Evolutionary conservation across 2,329 filamentous ascomycete genomes (phyloP), one percentile per base, ranked within the genome.

Genomic region (Colletotrichum musae): DNA sequence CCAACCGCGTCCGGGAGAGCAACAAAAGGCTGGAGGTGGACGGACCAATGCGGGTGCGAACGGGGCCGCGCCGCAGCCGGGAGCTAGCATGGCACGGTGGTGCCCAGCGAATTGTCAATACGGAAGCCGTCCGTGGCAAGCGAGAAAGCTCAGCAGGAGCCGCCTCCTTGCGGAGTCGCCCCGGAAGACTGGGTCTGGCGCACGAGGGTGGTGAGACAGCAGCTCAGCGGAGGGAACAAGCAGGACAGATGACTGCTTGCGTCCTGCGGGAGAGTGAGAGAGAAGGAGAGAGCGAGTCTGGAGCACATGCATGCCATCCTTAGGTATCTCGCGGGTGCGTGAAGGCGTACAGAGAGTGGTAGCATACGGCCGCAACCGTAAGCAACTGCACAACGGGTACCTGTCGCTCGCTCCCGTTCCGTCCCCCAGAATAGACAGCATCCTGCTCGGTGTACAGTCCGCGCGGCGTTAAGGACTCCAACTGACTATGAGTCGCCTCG

Each of bases 141-240:
- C 61, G 56, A 65, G 43, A 47, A 66, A 41, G 12, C 45, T 28
- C 51, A 53, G 5, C 39, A 50, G 43, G 61, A 51, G 41, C 54
- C 50, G 41, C 54, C 50, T 68, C 54, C 43, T 53, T 59, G 62
- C 50, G 51, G 51, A 66, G 54, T 56, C 43, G 62, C 62, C 51
- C 62, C 66, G 43, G 56, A 69, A 60, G 66, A 60, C 51, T 56
- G 66, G 62, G 26, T 56, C 56, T 57, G 62, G 36, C 61, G 64
- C 32, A 36, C 24, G 56, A 60, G 66, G 41, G 24, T 39, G 56
- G 51, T 57, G 51, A 60, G 62, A 66, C 62, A 52, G 32, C 43
- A 51, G 43, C 7, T 60, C 62, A 50, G 56, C 54, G 56, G 21
- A 39, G 50, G 18, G 21, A 52, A 58, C 36, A 50, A 12, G 28